Evolutionary conservation across 192 early-diverging fungal genomes (phyloP).

Genomic region (Lobosporangium transversale): DNA sequence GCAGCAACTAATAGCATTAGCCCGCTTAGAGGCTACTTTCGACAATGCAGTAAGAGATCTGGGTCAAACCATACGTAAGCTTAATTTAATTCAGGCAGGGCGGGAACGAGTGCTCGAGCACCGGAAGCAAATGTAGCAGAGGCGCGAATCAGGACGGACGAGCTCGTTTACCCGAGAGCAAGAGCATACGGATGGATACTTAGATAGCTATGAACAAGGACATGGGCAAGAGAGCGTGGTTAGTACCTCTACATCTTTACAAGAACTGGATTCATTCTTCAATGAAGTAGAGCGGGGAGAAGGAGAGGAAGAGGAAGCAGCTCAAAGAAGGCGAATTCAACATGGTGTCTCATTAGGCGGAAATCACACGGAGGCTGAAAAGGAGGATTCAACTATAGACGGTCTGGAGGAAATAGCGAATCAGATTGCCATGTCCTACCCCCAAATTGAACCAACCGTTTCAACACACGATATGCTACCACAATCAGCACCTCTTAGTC

Average conservation of each 20-base stretch:
- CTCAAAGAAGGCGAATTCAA: too few species aligned
- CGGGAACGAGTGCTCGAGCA: neutral
- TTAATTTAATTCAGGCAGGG: neutral
- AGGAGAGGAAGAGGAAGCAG: neutral
- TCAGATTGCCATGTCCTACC: neutral
- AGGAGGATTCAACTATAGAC: neutral
- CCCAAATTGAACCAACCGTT: neutral
- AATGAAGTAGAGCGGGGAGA: neutral
- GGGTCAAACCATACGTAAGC: neutral
- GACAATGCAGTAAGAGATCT: neutral
- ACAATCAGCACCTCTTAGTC: neutral
- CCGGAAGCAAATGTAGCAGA: neutral
- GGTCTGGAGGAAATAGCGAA: neutral
- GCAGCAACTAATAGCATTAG: neutral
- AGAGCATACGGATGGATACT: too few species aligned
- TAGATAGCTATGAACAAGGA: neutral
- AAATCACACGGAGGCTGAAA: neutral
- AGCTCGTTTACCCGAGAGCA: neutral
- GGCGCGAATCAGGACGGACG: neutral
- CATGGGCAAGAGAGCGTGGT: neutral
- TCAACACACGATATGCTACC: neutral
- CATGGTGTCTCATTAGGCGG: neutral
- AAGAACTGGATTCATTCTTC: neutral
- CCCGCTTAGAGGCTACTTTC: neutral
- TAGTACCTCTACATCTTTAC: too few species aligned